These are phyloP conservation scores for Cladosporium sp. DNA, from an alignment of 2,329 filamentous ascomycete genomes.

Conservation along the genomic window DNA sequence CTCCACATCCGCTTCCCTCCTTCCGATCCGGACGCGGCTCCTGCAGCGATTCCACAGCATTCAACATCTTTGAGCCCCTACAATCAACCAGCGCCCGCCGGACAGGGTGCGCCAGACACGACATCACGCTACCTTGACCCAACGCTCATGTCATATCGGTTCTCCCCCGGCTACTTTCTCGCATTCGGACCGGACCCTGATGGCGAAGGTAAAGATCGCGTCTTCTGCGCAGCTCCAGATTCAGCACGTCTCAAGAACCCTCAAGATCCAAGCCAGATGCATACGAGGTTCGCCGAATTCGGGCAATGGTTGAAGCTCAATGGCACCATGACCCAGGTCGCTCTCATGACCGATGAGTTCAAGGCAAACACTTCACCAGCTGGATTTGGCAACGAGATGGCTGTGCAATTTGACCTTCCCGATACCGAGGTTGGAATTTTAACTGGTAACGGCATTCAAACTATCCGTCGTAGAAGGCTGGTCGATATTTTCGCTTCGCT, in stretches of 20 bases:
- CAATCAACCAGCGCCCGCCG: slow-evolving; percentile 12
- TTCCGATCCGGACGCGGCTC: slow-evolving; percentile 25
- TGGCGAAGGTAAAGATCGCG: slow-evolving; percentile 46
- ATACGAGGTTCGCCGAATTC: slow-evolving; percentile 67
- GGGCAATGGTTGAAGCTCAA: slow-evolving; percentile 69
- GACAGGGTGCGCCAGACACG: slow-evolving; percentile 24
- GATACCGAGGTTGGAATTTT: slow-evolving; percentile 82
- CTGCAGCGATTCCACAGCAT: slow-evolving; percentile 16
- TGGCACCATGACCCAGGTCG: slow-evolving; percentile 23
- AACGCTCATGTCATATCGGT: slow-evolving; percentile 43
- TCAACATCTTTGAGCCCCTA: slow-evolving; percentile 17
- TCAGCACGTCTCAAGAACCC: slow-evolving; percentile 64
- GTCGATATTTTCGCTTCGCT: slow-evolving; percentile 88
- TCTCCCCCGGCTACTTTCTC: slow-evolving; percentile 85
- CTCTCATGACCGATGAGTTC: slow-evolving; percentile 66
- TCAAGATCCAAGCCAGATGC: slow-evolving; percentile 41
- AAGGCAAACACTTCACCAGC: slow-evolving; percentile 59
- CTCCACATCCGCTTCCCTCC: slow-evolving; percentile 95
- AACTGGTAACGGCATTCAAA: slow-evolving; percentile 83
- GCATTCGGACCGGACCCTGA: slow-evolving; percentile 58
- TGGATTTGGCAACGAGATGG: slow-evolving; percentile 91
- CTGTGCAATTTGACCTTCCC: slow-evolving; percentile 85
- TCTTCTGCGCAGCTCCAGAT: slow-evolving; percentile 85
- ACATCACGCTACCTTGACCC: slow-evolving; percentile 30
- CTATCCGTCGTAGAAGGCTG: slow-evolving; percentile 73